These are phyloP conservation scores for Austroboletus eburneus DNA, from an alignment of 768 basidiomycete genomes.

Conservation along the genomic window DNA sequence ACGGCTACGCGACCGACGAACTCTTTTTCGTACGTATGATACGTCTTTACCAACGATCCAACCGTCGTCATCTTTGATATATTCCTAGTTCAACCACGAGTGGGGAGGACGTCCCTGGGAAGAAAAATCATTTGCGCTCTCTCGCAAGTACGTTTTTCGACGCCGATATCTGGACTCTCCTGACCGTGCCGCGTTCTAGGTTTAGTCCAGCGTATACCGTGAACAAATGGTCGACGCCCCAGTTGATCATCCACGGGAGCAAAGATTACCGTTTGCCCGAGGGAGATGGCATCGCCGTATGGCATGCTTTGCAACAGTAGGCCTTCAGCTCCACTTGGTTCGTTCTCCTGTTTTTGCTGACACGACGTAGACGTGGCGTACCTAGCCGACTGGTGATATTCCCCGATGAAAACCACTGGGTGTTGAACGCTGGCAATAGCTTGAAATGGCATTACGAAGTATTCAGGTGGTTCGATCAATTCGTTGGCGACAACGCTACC, in stretches of 20 bases:
- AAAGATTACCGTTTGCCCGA: constrained; percentile 88
- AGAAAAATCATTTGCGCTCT: constrained; percentile 45
- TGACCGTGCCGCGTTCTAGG: constrained; percentile 31
- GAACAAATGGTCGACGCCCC: constrained; percentile 79
- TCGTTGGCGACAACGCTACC: constrained; percentile 39
- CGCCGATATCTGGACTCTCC: not conserved
- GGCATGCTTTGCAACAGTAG: constrained; percentile 82
- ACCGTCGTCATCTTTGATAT: constrained; percentile 1
- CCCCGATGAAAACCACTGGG: constrained; percentile 94
- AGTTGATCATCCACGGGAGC: constrained; percentile 80
- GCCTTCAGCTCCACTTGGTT: constrained; percentile 20
- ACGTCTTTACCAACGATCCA: not conserved
- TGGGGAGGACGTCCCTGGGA: constrained; percentile 86
- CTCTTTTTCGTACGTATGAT: constrained; percentile 71
- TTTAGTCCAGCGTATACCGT: constrained; percentile 82
- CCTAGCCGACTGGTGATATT: constrained; percentile 79
- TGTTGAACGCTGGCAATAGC: constrained; percentile 75
- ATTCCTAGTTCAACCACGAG: constrained; percentile 72
- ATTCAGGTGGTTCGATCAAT: constrained; percentile 82
- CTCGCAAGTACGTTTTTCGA: constrained; percentile 46
- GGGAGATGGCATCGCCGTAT: constrained; percentile 76
- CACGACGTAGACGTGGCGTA: constrained; percentile 50
- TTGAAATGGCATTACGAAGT: constrained; percentile 96
- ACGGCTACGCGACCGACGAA: constrained; percentile 89
- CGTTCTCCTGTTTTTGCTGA: not conserved